Conservation (phyloP, 2,329 filamentous ascomycete genomes). For the Aspergillus glaucus region DNA sequence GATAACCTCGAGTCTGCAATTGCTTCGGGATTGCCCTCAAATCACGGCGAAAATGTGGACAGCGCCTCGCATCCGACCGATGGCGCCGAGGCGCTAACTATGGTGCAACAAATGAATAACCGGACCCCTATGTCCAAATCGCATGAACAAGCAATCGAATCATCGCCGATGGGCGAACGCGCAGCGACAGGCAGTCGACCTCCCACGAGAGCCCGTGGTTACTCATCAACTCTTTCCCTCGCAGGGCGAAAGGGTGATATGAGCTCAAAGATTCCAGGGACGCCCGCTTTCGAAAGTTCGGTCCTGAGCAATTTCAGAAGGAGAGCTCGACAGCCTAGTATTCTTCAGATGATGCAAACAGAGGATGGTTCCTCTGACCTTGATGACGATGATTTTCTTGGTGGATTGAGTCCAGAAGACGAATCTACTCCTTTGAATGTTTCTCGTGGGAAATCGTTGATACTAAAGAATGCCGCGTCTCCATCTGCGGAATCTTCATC, state of each 20-base stretch:
- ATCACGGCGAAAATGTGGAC: neutral
- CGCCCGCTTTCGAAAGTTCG: slow-evolving; percentile 38
- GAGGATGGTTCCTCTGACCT: slow-evolving; percentile 34
- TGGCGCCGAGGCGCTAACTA: slow-evolving; percentile 11
- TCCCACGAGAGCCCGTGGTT: slow-evolving; percentile 32
- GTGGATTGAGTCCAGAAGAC: slow-evolving; percentile 38
- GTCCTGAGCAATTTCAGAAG: slow-evolving; percentile 40
- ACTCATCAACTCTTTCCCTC: slow-evolving; percentile 34
- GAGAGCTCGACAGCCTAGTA: slow-evolving; percentile 39
- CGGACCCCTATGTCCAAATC: slow-evolving; percentile 27
- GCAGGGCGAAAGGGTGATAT: slow-evolving; percentile 33
- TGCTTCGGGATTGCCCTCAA: slow-evolving; percentile 2
- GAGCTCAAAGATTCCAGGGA: slow-evolving; percentile 30
- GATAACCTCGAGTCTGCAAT: slow-evolving; percentile 1
- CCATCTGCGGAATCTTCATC: slow-evolving; percentile 21
- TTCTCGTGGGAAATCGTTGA: slow-evolving; percentile 26
- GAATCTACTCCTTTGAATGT: slow-evolving; percentile 40
- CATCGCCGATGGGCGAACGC: slow-evolving; percentile 28
- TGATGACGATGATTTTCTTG: slow-evolving; percentile 36
- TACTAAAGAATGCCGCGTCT: slow-evolving; percentile 13
- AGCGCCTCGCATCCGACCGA: slow-evolving; percentile 3
- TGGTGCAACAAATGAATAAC: slow-evolving; percentile 16
- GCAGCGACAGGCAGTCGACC: slow-evolving; percentile 29
- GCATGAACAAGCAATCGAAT: slow-evolving; percentile 30
- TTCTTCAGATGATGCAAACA: slow-evolving; percentile 40